Evolutionary conservation across 1,284 basidiomycete species (phyloP), one percentile per base, ranked within the genome.

Genomic region (Melampsora occidentalis): DNA sequence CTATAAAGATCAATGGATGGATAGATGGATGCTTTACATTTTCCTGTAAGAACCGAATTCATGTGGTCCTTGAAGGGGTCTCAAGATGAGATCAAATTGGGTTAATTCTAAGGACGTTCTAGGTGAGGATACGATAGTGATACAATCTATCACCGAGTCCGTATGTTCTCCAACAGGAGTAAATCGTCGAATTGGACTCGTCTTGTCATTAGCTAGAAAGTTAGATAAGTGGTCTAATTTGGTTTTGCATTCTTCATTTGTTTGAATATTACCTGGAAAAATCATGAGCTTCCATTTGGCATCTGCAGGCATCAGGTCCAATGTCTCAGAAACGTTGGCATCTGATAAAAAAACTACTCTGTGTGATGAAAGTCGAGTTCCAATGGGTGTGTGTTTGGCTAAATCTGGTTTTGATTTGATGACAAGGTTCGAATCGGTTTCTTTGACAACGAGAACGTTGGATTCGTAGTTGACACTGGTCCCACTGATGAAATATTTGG

Each of bases 391-490:
- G 22, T 22, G n/a, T 57, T 57, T 57, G 22, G 53, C 53, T 57
- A 57, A 22, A 9, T 42, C 10, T 42, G 42, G 42, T 42, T 14
- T 42, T 42, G 42, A 42, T 42, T 42, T 42, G 42, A 42, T 42
- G 42, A 42, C 12, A 42, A 14, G 12, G 12, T 42, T 42, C 12
- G 12, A 10, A 2, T 42, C 42, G 2, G 6, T 14, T 14, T 14
- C 25, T 53, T 79, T 79, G 25, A 70, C 79, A n/a, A 79, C 72
- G 2, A 80, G 73, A 31, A 67, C 22, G n/a, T 79, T 80, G n/a
- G 80, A 77, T 35, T 77, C 78, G 68, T 81, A 81, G 77, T 80
- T 71, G 77, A 80, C 80, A 5, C 79, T 79, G 71, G 80, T 81
- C 31, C 81, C 81, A 4, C 79, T 79, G 18, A 25, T 33, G 28